Base-by-base conservation (phyloP, 164 flowering plant species). In the Magnolia sinica region DNA sequence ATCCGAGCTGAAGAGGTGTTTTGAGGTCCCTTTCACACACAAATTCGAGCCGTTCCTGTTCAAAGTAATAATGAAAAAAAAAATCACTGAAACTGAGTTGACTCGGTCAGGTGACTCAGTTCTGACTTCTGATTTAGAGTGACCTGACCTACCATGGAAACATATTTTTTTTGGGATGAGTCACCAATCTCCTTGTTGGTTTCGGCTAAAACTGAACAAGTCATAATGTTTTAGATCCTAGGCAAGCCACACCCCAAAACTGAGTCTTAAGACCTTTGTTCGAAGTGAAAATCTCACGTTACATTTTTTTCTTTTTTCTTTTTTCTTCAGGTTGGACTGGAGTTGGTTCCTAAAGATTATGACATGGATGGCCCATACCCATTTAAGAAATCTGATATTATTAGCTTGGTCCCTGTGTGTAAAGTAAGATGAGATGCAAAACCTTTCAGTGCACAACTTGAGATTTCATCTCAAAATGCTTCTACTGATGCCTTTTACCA, bases 361-460 rank as follows among this genome's bases (percentile, higher is more conserved):
- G 91, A 94, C 71, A 86, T 94, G 90, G 95, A 87, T 70, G 75
- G 73, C 71, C 81, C 83, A 61, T 80, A 81, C 64, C 95, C 97
- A 9, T 94, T 94, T 68, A 80, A 69, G 64, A 87, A 80, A 73
- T 79, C 85, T 29, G 98, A 94, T 77, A 79, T 94, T 68, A 84
- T 92, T 80, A 92, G 97, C 90, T 81, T 92, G 87, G 83, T 94
- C 74, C 98, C 98, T 51, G 84, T 90, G 18, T 92, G 91, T 75
- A 92, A 94, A 84, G 98, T 92, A 79, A 51, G 86, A 18, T 63
- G 20, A 51, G 86, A 13, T 63, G 20, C 58, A 65, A 8, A 13
- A 23, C 20, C 73, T 76, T 68, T 27, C 8, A 50, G 74, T 70
- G 50, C 67, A 71, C 73, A 8, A 67, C 29, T 9, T 52, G 5